Evolutionary conservation across 805 yeast genomes (phyloP), one percentile per base, ranked within the genome.

Genomic region (Candida arabinofermentans): DNA sequence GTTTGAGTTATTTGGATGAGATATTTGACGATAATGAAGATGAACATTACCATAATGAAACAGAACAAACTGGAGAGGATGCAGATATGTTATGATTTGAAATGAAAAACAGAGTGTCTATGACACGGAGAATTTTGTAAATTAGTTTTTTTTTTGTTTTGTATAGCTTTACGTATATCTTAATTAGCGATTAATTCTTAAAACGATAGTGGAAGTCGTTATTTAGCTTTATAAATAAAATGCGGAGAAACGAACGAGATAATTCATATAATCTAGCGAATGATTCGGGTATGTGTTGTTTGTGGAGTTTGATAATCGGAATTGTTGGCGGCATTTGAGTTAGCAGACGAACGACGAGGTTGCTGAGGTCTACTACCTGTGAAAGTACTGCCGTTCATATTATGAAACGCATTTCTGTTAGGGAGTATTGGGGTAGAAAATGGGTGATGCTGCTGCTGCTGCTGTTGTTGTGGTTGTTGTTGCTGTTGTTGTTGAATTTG

Each of bases 1-100:
- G 63, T 4, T 46, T 63, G 44, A 61, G 60, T 21, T 77, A 74
- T 53, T 57, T 77, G 27, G 80, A 76, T 37, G 78, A 74, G 40
- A 69, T 58, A 12, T 70, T 68, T 17, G 74, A 67, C 4, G 59
- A 47, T 17, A 54, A 55, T 13, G 50, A 37, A 10, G 41, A 13
- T 14, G 34, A 22, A 24, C 24, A 27, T 7, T 35, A 24, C 24
- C 19, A 21, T 7, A 24, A 18, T 19, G 33, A 13, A 12, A 23
- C 10, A 4, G 24, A 13, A n/a, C 21, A 32, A 16, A 18, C 16
- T 19, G 29, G 24, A 8, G 34, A 30, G 3, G 34, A 37, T 29
- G 39, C 27, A 7, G 39, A 37, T 12, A 22, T 14, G 27, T 24
- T 2, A 37, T 37, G 39, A 37, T 21, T 27, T 37, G 16, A 22